Evolutionary conservation across 176 grass and related monocot species (phyloP), one percentile per base, ranked within the genome.

Genomic region (Triticum dicoccoides): DNA sequence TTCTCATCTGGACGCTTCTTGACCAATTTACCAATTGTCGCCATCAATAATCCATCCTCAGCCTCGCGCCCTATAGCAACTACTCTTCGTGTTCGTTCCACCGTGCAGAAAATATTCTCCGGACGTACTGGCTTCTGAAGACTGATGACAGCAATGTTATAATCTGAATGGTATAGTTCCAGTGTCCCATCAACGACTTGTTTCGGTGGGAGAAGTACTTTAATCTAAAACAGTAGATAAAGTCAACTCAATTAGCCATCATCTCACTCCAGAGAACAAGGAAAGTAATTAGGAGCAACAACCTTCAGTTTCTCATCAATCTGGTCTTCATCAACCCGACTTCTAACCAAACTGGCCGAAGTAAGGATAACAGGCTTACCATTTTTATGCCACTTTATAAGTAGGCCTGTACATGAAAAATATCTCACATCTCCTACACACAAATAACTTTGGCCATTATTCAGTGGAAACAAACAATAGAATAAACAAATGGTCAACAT

Each of bases 121-220:
- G 37, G 52, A 18, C 52, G 21, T 12, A 86, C 45, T 49, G 0
- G 3, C 11, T 45, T 32, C 2, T 67, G 14, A 12, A 63, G 4
- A 86, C 85, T 73, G 66, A 86, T 39, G 72, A 80, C 33, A 73
- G 54, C 77, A 61, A 86, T 86, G 21, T 86, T 86, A 61, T 86
- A 86, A 11, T 79, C 20, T 14, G 70, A 61, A 69, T 80, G 14
- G 69, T 71, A 80, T 3, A 39, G 30, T 80, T 86, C 84, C 35
- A 86, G 9, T 86, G 6, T 86, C 24, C 84, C 84, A 23, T 1
- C 6, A 7, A 8, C 0, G 30, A 11, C 74, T 39, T 79, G 76
- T n/a, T 79, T 70, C 0, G 65, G 65, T 45, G 84, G 75, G 18
- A 79, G 75, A 58, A 79, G 58, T 24, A 86, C 75, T 24, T 86